Evolutionary conservation across 495 filamentous ascomycete genomes (phyloP), one percentile per base, ranked within the genome.

Genomic region (Penicillium soppii): DNA sequence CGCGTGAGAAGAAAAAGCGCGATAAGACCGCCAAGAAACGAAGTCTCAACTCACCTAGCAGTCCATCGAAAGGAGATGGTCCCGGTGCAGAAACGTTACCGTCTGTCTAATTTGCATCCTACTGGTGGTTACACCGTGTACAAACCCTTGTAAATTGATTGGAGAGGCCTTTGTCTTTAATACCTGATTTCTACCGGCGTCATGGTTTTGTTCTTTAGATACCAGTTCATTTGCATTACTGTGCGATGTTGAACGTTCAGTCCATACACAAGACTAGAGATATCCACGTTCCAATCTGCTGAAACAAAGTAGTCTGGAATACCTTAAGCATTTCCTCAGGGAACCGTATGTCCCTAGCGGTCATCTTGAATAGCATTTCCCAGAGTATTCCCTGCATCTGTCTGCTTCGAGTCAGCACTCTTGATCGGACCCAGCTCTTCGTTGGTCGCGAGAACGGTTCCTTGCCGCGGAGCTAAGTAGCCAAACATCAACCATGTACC

Each of bases 1-100:
- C 50, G 8, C 63, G 64, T 2, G 68, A 69, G 38, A 72, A 61
- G 35, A 67, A 65, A 48, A 70, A 64, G 32, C 47, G 47, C 25
- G 69, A 70, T 16, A 68, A 65, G 57, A 68, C 65, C 8, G 12
- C 20, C 0, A 64, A 63, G 46, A 71, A 61, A 36, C 56, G 59
- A 4, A 50, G 54, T 49, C 51, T 52, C 3, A 49, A 36, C 5
- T 65, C 65, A 0, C 52, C 55, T 27, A 60, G 54, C 16, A 15
- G 19, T 15, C 49, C 27, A 0, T 44, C 30, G 19, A 52, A 46
- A 21, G 36, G 35, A 16, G 36, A 41, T 2, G 36, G 13, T 2
- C 25, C 29, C 20, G 41, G 21, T 21, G 17, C 33, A 15, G 40
- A 50, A 41, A 20, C 23, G 27, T 29, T 26, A 16, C 53, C 33